phyloP scores from a whole-genome alignment of 257 asterid species.

The Galeopsis tetrahit region DNA sequence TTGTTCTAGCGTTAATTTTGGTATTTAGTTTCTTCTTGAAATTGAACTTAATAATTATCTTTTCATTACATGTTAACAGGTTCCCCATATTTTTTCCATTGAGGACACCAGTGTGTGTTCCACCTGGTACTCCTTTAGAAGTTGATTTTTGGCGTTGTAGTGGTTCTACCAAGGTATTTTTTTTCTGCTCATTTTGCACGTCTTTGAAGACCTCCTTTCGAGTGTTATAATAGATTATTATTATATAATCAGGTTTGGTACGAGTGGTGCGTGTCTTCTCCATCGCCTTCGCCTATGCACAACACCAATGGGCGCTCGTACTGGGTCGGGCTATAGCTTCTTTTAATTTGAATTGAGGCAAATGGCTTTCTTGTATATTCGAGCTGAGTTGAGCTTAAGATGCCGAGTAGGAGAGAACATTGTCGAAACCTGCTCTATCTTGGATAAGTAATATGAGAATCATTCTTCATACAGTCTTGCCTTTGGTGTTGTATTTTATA shows the following conservation, averaged over 20 bases:
- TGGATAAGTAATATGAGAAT: background rate
- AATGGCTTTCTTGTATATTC: constrained; percentile 34
- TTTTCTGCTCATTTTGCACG: background rate
- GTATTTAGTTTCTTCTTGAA: background rate
- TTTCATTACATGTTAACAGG: constrained; percentile 47
- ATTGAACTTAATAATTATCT: constrained; percentile 28
- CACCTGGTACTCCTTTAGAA: constrained; percentile 70
- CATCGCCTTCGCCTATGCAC: constrained; percentile 76
- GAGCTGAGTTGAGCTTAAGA: constrained; percentile 21
- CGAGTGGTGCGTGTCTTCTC: constrained; percentile 89
- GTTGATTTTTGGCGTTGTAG: constrained; percentile 93
- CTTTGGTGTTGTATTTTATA: background rate
- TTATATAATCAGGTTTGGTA: constrained; percentile 76
- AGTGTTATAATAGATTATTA: background rate
- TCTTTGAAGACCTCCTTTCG: background rate
- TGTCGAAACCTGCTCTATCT: background rate
- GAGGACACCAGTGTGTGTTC: constrained; percentile 71
- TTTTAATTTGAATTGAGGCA: background rate
- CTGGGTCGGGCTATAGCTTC: constrained; percentile 84
- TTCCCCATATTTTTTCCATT: constrained; percentile 94
- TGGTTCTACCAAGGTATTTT: constrained; percentile 84
- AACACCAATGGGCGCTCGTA: constrained; percentile 91
- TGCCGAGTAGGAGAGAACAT: background rate
- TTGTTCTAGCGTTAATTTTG: background rate
- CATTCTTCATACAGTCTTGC: background rate